Conservation (phyloP, 2,329 filamentous ascomycete genomes). For the Bipolaris sorokiniana region DNA sequence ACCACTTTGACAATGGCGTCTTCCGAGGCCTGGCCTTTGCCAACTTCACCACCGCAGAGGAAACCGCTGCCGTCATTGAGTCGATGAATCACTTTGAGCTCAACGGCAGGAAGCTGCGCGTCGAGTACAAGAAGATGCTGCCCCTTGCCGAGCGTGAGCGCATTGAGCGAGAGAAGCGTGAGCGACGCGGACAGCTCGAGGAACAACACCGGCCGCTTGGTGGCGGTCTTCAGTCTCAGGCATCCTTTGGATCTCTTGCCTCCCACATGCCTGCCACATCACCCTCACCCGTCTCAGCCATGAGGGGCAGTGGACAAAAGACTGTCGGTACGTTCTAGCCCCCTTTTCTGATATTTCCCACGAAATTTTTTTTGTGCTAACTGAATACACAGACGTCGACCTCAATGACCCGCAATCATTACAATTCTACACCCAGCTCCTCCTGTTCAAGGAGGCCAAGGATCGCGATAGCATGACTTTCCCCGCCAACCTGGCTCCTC, state of each 20-base stretch:
- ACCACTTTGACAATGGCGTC: conserved; percentile 97
- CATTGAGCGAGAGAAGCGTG: conserved; percentile 95
- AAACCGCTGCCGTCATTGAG: conserved; percentile 91
- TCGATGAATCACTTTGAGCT: conserved; percentile 95
- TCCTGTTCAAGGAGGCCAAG: conserved; percentile 84
- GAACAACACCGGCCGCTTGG: conserved; percentile 86
- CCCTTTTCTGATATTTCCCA: no score
- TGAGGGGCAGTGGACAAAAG: conserved; percentile 53
- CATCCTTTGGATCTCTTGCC: conserved; percentile 81
- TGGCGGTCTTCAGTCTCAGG: conserved; percentile 77
- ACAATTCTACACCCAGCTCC: conserved; percentile 86
- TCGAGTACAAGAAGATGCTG: conserved; percentile 99
- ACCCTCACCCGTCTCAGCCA: conserved; percentile 69
- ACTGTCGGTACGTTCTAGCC: conserved; percentile 46
- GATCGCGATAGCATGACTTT: conserved; percentile 83
- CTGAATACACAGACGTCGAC: conserved; percentile 69
- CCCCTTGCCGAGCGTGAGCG: conserved; percentile 91
- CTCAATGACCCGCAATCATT: conserved; percentile 89
- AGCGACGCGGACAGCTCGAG: conserved; percentile 92
- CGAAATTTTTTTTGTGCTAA: conserved; percentile 28
- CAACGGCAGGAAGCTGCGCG: conserved; percentile 89
- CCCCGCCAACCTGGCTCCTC: conserved; percentile 76
- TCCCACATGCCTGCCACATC: conserved; percentile 68
- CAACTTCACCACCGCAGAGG: conserved; percentile 95
- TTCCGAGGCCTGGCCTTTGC: conserved; percentile 96